Evolutionary conservation across 1,284 basidiomycete genomes (phyloP), one percentile per base, ranked within the genome.

Genomic region (Leccinum angustisporum): DNA sequence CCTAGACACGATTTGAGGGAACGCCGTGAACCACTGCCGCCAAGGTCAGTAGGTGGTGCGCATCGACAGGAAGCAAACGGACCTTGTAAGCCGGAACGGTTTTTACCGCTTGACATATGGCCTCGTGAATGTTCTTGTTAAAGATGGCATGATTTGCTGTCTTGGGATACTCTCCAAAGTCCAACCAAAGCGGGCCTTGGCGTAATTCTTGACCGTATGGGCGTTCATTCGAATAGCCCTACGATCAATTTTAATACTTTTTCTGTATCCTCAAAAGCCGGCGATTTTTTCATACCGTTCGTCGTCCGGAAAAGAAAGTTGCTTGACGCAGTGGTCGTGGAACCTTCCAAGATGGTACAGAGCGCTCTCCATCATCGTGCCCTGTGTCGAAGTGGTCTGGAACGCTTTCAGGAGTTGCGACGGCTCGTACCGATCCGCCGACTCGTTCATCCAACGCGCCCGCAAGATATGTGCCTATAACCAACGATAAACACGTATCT

Each of bases 1-100:
- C 9, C 97, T 87, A 27, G 97, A 99, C 10, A 97, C 93, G 61
- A 99, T 92, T 80, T 99, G 97, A 7, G 97, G 95, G 66, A 98
- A 95, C 0, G 96, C 96, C 0, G 93, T 97, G 66, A 92, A 92
- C 94, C 96, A 99, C 94, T 97, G 68, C 14, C 59, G 55, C 30
- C 14, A 58, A 2, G 21, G 18, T 72, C 57, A 65, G 62, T 30
- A 36, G 4, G 31, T 21, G 52, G 54, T 18, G 40, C 11, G 25
- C 14, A 7, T 33, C 11, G 1, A 3, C 11, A 33, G n/a, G 31
- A 53, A 9, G 11, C 31, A 1, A 16, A 58, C 73, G 48, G 67
- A 86, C 94, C 80, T 92, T 97, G 75, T 90, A 97, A 3, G 82
- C 82, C 3, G 91, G 91, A 18, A 89, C 79, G 3, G 79, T 80